phyloP scores from a whole-genome alignment of 441 rosid species.

The Populus hybrid region DNA sequence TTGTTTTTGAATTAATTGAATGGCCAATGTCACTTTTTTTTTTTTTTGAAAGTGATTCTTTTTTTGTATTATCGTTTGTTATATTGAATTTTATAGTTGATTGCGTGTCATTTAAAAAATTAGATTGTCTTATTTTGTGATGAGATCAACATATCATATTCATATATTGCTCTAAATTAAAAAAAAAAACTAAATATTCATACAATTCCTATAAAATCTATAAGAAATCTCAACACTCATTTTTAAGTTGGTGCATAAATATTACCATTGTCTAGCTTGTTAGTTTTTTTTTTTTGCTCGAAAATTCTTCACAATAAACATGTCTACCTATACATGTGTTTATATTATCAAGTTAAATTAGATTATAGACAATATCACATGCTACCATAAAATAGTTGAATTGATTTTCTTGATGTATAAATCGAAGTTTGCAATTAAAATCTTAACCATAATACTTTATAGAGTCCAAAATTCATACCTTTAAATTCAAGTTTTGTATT shows the following conservation, averaged over 20 bases:
- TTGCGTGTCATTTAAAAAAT: background rate
- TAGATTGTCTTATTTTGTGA: too few species aligned
- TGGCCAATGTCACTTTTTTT: background rate
- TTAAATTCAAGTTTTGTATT: background rate
- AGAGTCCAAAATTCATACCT: background rate
- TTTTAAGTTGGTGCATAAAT: background rate
- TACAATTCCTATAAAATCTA: background rate
- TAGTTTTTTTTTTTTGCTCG: background rate
- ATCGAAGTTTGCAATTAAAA: background rate
- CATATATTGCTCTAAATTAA: background rate
- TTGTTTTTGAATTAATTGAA: background rate
- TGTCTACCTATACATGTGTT: background rate
- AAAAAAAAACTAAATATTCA: too few species aligned
- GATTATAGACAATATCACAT: background rate
- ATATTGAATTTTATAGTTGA: background rate
- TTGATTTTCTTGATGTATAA: background rate
- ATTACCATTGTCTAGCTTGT: too few species aligned
- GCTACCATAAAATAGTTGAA: background rate
- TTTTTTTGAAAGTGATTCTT: too few species aligned
- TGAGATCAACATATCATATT: background rate
- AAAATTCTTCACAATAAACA: background rate
- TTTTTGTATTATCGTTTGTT: background rate
- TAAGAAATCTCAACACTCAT: background rate
- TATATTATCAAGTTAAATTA: background rate
- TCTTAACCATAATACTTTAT: background rate